Evolutionary conservation across 2,329 filamentous ascomycete species (phyloP).

Genomic region (Epichloe typhina): DNA sequence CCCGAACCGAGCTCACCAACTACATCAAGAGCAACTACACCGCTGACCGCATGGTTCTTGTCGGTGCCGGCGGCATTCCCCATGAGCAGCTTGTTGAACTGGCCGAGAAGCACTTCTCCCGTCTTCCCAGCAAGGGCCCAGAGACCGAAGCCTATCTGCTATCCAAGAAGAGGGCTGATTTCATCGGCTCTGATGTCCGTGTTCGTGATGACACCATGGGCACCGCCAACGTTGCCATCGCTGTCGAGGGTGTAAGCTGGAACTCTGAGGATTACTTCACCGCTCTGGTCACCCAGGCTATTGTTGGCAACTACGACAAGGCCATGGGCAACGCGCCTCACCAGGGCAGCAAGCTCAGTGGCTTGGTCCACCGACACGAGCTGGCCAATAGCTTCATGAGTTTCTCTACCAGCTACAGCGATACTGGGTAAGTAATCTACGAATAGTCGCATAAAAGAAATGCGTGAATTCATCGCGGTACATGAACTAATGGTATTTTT

Average conservation of each 20-base stretch:
- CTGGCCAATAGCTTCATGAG: conserved; percentile 99
- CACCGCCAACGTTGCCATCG: conserved; percentile 94
- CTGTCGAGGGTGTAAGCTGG: conserved; percentile 99
- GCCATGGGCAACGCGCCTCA: conserved; percentile 95
- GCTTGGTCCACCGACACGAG: conserved; percentile 84
- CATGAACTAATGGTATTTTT: background rate
- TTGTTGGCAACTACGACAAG: conserved; percentile 99
- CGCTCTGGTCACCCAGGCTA: conserved; percentile 90
- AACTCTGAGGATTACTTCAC: conserved; percentile 99
- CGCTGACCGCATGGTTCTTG: conserved; percentile 97
- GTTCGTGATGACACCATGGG: conserved; percentile 93
- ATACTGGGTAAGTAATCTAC: conserved; percentile 66
- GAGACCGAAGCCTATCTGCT: conserved; percentile 61
- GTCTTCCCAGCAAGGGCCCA: conserved; percentile 62
- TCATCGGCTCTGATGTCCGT: conserved; percentile 90
- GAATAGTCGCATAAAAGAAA: background rate
- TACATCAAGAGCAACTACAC: conserved; percentile 99
- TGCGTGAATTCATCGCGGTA: no score
- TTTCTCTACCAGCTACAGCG: conserved; percentile 98
- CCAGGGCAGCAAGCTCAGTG: conserved; percentile 95
- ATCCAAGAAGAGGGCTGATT: conserved; percentile 82
- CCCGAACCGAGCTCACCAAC: conserved; percentile 75
- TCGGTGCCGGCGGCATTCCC: conserved; percentile 85
- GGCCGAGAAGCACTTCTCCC: conserved; percentile 88
- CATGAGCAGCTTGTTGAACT: conserved; percentile 91